These are phyloP conservation scores for Psilocybe tampanensis DNA, from an alignment of 768 basidiomycete species.

Conservation along the genomic window DNA sequence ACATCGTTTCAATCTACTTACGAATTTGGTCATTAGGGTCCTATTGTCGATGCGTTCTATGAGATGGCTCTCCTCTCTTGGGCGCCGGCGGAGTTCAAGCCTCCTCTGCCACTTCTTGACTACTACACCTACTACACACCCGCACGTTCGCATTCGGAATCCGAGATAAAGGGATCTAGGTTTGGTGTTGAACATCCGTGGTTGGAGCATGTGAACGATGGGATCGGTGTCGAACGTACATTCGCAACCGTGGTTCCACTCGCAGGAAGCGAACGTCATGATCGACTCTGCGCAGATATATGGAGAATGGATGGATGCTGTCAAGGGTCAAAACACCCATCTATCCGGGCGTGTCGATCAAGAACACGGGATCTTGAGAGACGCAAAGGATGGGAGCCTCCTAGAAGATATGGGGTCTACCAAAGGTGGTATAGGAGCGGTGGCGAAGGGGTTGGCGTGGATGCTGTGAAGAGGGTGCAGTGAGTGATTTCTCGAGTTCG, in stretches of 20 bases:
- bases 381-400: slow-evolving; percentile 12
- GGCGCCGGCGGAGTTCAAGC: slow-evolving; percentile 1
- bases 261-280: slow-evolving; percentile 13
- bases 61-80: slow-evolving; percentile 15
- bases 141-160: too few species aligned
- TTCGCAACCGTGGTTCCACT: slow-evolving; percentile 16
- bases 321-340: slow-evolving; percentile 14
- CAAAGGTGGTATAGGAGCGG: slow-evolving; percentile 2
- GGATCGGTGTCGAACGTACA: slow-evolving; percentile 2
- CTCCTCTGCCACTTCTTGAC: slow-evolving; percentile 7
- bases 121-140: too few species aligned
- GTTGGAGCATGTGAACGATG: neutral
- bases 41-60: slow-evolving; percentile 14
- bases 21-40: too few species aligned
- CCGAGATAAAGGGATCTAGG: neutral
- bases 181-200: slow-evolving; percentile 8
- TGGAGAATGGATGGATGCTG: slow-evolving; percentile 11
- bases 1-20: too few species aligned
- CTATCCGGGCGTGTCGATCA: slow-evolving; percentile 9
- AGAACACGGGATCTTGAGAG: slow-evolving; percentile 9
- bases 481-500: slow-evolving; percentile 4
- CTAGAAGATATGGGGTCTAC: slow-evolving; percentile 13
- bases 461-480: slow-evolving; percentile 13
- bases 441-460: slow-evolving; percentile 9
- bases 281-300: slow-evolving; percentile 8